Base-by-base conservation (phyloP, 1,284 basidiomycete species). In the Puccinia novopanici region DNA sequence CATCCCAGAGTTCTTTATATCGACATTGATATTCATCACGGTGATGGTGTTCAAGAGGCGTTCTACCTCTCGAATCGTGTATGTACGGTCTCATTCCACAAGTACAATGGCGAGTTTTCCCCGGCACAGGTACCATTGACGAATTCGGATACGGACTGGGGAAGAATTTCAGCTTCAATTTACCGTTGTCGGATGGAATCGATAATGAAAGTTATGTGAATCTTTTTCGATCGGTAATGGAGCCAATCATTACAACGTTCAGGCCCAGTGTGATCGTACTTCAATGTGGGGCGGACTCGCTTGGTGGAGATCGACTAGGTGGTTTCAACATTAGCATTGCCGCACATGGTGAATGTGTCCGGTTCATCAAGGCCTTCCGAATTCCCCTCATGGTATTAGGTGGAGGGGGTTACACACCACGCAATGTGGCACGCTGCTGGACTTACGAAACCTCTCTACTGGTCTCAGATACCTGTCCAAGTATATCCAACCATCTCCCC, bases 21-120 rank as follows among this genome's bases (percentile, higher is more conserved):
- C 83, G 95, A 98, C 86, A 98, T 98, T 82, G 95, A 98, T 85
- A 97, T 98, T 81, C 95, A 98, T 86, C 95, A 98, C 84, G 95
- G 95, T 27, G 95, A 98, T 84, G 95, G 95, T 37, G 95, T 98
- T 8, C 95, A 98, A 85, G 92, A 95, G 82, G 97, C 97, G 0
- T 99, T 99, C 86, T 99, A 98, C 87, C 92, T 95, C 84, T 93
- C 94, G 52, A 96, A 99, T 84, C 91, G 97, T 30, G 96, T 99
- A 81, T 92, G 98, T 90, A 99, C 97, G 0, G 93, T 98, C 27
- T 98, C 96, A 0, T 99, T 99, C 87, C 96, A 99, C 89, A 99
- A 99, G 87, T 99, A 98, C 87, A 95, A 93, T 1, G 94, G 94
- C 82, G 94, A 98, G 85, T 99, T 99, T 99, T 99, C 86, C 95